phyloP scores from a whole-genome alignment of 208 protist species.

The Plasmodiophora brassicae region DNA sequence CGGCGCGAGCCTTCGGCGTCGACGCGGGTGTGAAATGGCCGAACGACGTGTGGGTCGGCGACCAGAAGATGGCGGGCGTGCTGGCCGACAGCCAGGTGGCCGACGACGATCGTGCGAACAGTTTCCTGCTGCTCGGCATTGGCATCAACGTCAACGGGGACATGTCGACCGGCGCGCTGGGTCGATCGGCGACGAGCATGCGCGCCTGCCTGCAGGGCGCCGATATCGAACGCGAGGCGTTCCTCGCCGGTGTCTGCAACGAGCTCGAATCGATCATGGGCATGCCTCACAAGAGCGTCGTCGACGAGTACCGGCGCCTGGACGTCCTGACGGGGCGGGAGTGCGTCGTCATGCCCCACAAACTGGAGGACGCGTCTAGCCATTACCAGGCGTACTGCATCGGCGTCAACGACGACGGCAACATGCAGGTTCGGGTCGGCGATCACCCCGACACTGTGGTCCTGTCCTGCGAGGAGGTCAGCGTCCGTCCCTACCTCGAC shows the following conservation, averaged over 20 bases:
- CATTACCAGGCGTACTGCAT: not conserved
- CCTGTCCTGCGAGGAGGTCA: not conserved
- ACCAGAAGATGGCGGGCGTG: not conserved
- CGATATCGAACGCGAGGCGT: not conserved
- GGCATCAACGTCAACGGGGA: not conserved
- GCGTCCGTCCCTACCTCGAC: not conserved
- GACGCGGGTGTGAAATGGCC: not conserved
- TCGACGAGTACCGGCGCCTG: not conserved
- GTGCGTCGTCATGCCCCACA: not conserved
- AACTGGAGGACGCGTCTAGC: not conserved
- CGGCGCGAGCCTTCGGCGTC: not conserved
- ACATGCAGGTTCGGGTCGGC: not conserved
- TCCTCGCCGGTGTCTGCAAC: not conserved
- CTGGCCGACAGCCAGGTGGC: not conserved
- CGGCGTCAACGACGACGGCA: not conserved
- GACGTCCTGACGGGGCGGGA: not conserved
- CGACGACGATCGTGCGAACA: not conserved
- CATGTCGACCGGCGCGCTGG: not conserved
- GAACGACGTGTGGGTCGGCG: not conserved
- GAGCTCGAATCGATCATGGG: not conserved
- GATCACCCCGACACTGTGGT: not conserved
- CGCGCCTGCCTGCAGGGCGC: not conserved
- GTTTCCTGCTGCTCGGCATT: not conserved
- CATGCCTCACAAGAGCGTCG: not conserved
- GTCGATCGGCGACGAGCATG: not conserved